A percentile compares a stretch with the other conserved stretches of the same genome.
Conservation (phyloP, 1,139 yeast genomes). For the Protomyces inouyei region DNA sequence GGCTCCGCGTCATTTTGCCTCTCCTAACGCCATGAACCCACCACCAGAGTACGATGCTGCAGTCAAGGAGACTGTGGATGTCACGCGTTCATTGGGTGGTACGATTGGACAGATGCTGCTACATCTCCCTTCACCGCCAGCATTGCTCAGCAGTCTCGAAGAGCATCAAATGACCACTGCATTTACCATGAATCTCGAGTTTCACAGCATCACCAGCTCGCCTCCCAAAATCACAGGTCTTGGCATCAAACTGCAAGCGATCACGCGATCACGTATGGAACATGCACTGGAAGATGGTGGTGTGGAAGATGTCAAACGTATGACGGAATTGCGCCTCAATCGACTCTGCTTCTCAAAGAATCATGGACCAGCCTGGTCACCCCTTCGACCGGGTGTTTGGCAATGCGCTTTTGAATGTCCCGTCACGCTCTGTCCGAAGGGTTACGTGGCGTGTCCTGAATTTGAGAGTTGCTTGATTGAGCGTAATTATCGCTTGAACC, state of each 20-base stretch:
- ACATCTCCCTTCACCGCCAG: constrained; percentile 7
- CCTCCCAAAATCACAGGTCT: constrained; percentile 22
- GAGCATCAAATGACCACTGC: constrained; percentile 21
- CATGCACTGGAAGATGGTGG: constrained; percentile 9
- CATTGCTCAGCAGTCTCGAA: constrained; percentile 21
- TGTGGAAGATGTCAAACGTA: constrained; percentile 11
- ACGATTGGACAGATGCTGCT: constrained; percentile 4
- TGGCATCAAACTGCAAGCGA: constrained; percentile 16
- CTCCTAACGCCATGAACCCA: constrained; percentile 23
- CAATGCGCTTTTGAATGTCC: constrained; percentile 13
- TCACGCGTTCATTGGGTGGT: constrained; percentile 21
- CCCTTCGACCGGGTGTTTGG: constrained; percentile 23
- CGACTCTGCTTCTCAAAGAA: constrained; percentile 2
- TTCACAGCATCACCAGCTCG: constrained; percentile 19
- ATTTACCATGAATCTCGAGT: constrained; percentile 7
- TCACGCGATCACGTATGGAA: constrained; percentile 19
- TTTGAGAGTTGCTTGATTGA: constrained; percentile 24
- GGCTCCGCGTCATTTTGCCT: constrained; percentile 23
- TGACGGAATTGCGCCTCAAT: constrained; percentile 14
- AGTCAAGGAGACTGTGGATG: constrained; percentile 9
- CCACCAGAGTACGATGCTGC: constrained; percentile 20
- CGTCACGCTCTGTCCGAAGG: constrained; percentile 22
- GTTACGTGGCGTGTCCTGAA: constrained; percentile 23
- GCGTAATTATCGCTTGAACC: constrained; percentile 6
- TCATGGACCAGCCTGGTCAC: constrained; percentile 13